phyloP scores from a whole-genome alignment of 1,284 basidiomycete species.

The Ceratobasidium sp. region DNA sequence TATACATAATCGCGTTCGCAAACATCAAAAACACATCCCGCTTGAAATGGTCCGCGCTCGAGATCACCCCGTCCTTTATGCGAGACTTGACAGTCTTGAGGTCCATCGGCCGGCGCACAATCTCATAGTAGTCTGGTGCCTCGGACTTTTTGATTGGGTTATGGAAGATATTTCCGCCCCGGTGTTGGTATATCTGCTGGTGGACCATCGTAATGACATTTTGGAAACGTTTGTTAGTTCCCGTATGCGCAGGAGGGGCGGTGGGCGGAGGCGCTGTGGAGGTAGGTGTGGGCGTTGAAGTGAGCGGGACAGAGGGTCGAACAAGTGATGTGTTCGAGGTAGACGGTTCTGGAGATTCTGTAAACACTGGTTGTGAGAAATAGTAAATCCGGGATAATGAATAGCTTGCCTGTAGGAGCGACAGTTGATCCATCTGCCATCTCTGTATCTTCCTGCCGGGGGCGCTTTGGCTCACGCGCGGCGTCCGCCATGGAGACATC shows the following conservation, averaged over 20 bases:
- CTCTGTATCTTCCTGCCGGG: slow-evolving; percentile 28
- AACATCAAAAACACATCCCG: slow-evolving; percentile 93
- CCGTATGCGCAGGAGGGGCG: slow-evolving; percentile 51
- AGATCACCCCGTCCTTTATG: slow-evolving; percentile 83
- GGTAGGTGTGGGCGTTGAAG: slow-evolving; percentile 37
- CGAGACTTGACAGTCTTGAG: slow-evolving; percentile 86
- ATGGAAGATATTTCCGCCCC: slow-evolving; percentile 89
- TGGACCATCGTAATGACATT: slow-evolving; percentile 82
- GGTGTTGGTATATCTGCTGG: slow-evolving; percentile 82
- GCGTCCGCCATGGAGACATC: slow-evolving; percentile 30
- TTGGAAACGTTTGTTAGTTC: slow-evolving; percentile 76
- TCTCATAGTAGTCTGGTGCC: slow-evolving; percentile 89
- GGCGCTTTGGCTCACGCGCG: slow-evolving; percentile 25
- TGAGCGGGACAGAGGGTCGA: slow-evolving; percentile 21
- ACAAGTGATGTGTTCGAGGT: slow-evolving; percentile 56
- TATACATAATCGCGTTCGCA: slow-evolving; percentile 96
- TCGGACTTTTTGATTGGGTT: slow-evolving; percentile 88
- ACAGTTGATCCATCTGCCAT: slow-evolving; percentile 14
- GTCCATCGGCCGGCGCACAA: slow-evolving; percentile 92
- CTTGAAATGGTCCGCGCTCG: slow-evolving; percentile 85
- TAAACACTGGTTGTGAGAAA: slow-evolving; percentile 36
- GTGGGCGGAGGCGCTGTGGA: slow-evolving; percentile 33
- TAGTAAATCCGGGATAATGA: not conserved
- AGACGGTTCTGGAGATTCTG: slow-evolving; percentile 46
- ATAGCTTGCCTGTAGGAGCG: slow-evolving; percentile 16